Base-by-base conservation (phyloP, 2,329 filamentous ascomycete genomes). In the Seiridium unicorne region DNA sequence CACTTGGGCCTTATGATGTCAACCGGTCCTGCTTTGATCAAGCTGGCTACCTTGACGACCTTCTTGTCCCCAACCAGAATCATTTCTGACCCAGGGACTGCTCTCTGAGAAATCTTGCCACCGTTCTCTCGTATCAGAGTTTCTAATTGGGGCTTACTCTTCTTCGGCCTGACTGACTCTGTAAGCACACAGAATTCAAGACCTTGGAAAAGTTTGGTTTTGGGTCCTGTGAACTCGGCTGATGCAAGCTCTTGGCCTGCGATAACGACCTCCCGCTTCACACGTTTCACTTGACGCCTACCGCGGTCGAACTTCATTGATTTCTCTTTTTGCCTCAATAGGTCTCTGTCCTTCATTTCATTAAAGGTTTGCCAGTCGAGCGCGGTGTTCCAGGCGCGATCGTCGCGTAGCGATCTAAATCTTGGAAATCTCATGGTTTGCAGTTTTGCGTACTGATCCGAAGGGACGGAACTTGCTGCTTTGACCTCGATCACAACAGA, bases 401-500 rank as follows among this genome's bases (percentile, higher is more conserved):
- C 95, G n/a, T 84, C 81, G 3, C 93, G 86, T 5, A 98, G 76
- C 42, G 82, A 84, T 63, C 92, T 92, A 75, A 98, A 97, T 1
- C 95, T 88, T 2, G 95, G 95, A 68, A 99, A 99, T 1, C 95
- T 88, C 44, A 99, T 77, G 0, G 95, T 98, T 62, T 89, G 79
- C 1, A 85, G 85, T 13, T 86, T 86, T 6, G 89, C 88, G 71
- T 97, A 98, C 61, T 90, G 87, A 57, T 93, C 90, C 1, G 91
- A 94, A 0, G 80, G 76, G 0, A 84, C 86, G 0, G 96, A 85
- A 26, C 88, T 91, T 0, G 94, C 89, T 3, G 93, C 95, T 75
- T 98, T 99, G 63, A 95, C 90, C 49, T 91, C 89, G 0, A 99
- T 68, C 1, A 99, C 92, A 13, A 99, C 75, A 0, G 93, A 97